phyloP scores from a whole-genome alignment of 2,329 filamentous ascomycete species.

The Botrytis galanthina region DNA sequence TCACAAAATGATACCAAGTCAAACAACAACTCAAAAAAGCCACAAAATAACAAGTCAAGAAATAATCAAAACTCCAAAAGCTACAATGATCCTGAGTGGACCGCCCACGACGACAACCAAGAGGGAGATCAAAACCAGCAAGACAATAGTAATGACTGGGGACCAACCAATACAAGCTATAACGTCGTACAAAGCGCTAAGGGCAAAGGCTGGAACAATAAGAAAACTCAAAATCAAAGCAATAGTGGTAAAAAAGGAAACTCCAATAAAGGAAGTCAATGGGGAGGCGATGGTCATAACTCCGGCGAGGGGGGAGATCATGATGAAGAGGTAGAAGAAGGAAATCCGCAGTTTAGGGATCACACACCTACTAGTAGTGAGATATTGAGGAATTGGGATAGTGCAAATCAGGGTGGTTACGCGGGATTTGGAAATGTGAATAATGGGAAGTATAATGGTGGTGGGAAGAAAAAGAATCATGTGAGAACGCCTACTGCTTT shows the following conservation, averaged over 20 bases:
- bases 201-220: constrained; percentile 14
- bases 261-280: constrained; percentile 4
- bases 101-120: background rate
- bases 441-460: background rate
- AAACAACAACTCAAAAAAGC: background rate
- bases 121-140: background rate
- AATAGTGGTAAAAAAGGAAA: background rate
- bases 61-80: background rate
- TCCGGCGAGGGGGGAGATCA: constrained; percentile 7
- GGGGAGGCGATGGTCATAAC: constrained; percentile 15
- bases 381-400: background rate
- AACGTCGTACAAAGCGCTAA: constrained; percentile 12
- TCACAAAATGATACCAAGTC: background rate
- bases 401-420: background rate
- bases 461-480: background rate
- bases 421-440: background rate
- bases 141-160: background rate
- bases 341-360: background rate
- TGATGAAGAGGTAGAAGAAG: constrained; percentile 4
- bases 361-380: constrained; percentile 11
- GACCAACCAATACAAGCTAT: background rate
- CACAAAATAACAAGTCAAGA: background rate
- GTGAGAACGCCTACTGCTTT: constrained; percentile 3
- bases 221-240: constrained; percentile 6
- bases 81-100: constrained; percentile 10